Evolutionary conservation across 768 basidiomycete genomes (phyloP), one percentile per base, ranked within the genome.

Genomic region (Hysterangium stoloniferum): DNA sequence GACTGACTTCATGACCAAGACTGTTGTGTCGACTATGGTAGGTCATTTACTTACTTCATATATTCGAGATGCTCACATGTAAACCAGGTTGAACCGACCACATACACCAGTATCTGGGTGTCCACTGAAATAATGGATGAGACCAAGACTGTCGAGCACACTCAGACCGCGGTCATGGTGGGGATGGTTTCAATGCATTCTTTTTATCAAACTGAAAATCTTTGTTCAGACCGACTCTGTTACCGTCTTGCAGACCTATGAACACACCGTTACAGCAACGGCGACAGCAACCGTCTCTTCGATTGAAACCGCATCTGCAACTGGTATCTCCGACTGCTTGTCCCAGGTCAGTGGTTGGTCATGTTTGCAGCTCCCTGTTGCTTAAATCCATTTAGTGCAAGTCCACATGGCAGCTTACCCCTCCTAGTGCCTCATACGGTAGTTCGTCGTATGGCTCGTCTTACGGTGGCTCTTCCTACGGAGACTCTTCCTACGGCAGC

Each of bases 61-160:
- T 31, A 9, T 31, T 19, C n/a, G 9, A 20, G 13, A 45, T 19
- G 19, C 17, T 29, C 29, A 19, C 1, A 31, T 28, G 6, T 45
- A 7, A 15, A 11, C 12, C 58, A 70, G 36, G 65, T 77, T 25
- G 58, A 76, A 62, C 82, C 82, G 27, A 83, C 81, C 8, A 86
- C 83, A 7, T 66, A 73, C 62, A 66, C 71, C 45, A 74, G 72
- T 43, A 70, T 74, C 45, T 78, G 69, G 60, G 70, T 80, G 33
- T 69, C 50, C 22, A 61, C 59, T 17, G 40, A 58, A 37, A 59
- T 56, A 19, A 52, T 57, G 19, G 54, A 59, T 37, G 36, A 54
- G 74, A 82, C 82, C 43, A 65, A 76, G 71, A 84, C 80, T 13
- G 40, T 78, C 36, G 64, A 73, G 65, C 66, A 77, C 47, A 71